Evolutionary conservation across 139 green algal species (phyloP).

Genomic region (Mesotaenium endlicherianum): DNA sequence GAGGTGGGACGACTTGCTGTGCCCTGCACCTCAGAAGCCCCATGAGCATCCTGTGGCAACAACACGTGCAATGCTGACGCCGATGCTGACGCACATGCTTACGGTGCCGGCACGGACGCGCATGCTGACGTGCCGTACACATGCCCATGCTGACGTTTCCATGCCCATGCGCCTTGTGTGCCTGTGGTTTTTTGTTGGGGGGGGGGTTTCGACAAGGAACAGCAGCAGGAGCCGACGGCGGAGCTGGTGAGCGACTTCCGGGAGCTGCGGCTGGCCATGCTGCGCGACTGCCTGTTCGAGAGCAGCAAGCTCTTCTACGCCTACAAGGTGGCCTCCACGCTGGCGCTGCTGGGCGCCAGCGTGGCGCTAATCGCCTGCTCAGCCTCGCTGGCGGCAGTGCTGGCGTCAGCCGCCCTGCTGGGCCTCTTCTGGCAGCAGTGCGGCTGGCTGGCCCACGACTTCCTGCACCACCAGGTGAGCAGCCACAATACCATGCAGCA

Average conservation of each 20-base stretch:
- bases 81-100: too few species aligned
- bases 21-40: too few species aligned
- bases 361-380: slow-evolving; percentile 2
- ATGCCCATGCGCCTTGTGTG: too few species aligned
- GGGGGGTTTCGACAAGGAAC: too few species aligned
- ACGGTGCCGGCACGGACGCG: too few species aligned
- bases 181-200: too few species aligned
- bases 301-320: slow-evolving; percentile 61
- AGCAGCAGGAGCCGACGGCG: slow-evolving; percentile 30
- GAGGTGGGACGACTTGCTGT: too few species aligned
- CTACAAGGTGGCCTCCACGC: slow-evolving; percentile 55
- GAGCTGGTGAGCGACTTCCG: slow-evolving; percentile 61
- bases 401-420: slow-evolving; percentile 57
- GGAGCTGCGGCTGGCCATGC: slow-evolving; percentile 56
- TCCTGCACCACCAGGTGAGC: slow-evolving; percentile 62
- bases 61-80: too few species aligned
- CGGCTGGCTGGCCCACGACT: slow-evolving; percentile 78
- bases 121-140: too few species aligned
- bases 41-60: too few species aligned
- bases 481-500: too few species aligned
- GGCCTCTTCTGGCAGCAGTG: slow-evolving; percentile 70
- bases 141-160: too few species aligned
- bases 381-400: not conserved
- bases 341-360: slow-evolving; percentile 46
- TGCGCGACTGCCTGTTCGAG: slow-evolving; percentile 57